Evolutionary conservation across 352 stramenopile species (phyloP).

Genomic region (Pythium monospermum): DNA sequence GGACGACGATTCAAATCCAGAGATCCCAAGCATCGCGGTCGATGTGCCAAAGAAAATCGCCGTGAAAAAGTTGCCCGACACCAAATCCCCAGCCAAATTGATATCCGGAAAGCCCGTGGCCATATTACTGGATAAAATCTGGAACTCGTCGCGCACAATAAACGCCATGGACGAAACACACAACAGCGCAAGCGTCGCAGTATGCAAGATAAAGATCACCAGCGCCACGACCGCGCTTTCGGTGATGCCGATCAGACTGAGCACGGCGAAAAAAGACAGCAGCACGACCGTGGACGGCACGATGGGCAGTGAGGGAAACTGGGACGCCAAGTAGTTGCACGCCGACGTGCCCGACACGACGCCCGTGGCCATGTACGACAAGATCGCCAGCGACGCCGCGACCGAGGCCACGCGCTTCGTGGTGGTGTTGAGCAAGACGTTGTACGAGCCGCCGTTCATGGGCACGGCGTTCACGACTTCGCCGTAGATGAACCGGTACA

Average conservation of each 20-base stretch:
- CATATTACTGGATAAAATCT: conserved; percentile 81
- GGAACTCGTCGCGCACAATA: conserved; percentile 72
- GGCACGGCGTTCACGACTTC: conserved; percentile 92
- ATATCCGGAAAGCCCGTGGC: conserved; percentile 83
- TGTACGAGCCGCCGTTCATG: conserved; percentile 95
- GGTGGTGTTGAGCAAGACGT: conserved; percentile 94
- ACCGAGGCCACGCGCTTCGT: conserved; percentile 91
- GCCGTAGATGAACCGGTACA: conserved; percentile 93
- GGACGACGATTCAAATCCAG: conserved; percentile 92
- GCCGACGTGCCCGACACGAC: conserved; percentile 85
- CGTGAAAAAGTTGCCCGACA: conserved; percentile 79
- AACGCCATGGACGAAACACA: conserved; percentile 78
- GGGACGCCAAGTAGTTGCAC: conserved; percentile 83
- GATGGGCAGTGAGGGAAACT: conserved; percentile 68
- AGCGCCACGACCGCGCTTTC: conserved; percentile 90
- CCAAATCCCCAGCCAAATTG: conserved; percentile 75
- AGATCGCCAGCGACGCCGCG: conserved; percentile 91
- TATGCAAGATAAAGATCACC: conserved; percentile 89
- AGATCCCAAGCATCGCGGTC: conserved; percentile 94
- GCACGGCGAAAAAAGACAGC: conserved; percentile 89
- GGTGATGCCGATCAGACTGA: conserved; percentile 90
- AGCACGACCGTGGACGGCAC: conserved; percentile 77
- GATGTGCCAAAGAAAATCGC: conserved; percentile 90
- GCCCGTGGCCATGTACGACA: conserved; percentile 95
- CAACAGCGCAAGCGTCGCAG: conserved; percentile 77